Evolutionary conservation across 495 filamentous ascomycete species (phyloP).

Genomic region (Sordaria brevicollis): DNA sequence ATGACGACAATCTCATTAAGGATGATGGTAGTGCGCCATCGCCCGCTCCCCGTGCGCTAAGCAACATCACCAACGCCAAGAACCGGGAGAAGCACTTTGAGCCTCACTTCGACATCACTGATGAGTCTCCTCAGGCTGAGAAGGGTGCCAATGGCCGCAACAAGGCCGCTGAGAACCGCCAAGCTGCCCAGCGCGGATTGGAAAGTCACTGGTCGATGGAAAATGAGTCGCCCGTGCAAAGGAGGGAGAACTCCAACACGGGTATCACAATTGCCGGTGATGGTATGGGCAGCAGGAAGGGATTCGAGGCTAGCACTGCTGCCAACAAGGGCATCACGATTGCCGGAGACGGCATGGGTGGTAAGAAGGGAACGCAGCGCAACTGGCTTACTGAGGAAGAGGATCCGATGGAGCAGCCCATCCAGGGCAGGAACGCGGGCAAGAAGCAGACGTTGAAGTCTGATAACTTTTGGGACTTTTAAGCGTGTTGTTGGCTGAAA

Average conservation of each 20-base stretch:
- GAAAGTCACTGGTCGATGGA: constrained; percentile 53
- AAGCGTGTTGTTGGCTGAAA: constrained; percentile 3
- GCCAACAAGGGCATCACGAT: constrained; percentile 43
- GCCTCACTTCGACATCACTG: constrained; percentile 57
- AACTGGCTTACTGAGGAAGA: constrained; percentile 53
- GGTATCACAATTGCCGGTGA: constrained; percentile 1
- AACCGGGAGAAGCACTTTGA: constrained; percentile 65
- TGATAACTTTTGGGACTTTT: constrained; percentile 47
- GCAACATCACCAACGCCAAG: constrained; percentile 53
- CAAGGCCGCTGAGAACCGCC: constrained; percentile 37
- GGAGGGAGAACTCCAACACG: constrained; percentile 36
- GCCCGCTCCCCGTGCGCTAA: constrained; percentile 31
- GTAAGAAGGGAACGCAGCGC: constrained; percentile 48
- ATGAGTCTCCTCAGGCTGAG: constrained; percentile 41
- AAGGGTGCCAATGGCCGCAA: constrained; percentile 6
- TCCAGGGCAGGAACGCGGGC: constrained; percentile 16
- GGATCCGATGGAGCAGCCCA: constrained; percentile 28
- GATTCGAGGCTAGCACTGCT: constrained; percentile 13
- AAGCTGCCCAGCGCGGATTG: constrained; percentile 57
- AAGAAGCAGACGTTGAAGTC: constrained; percentile 27
- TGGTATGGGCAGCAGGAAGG: constrained; percentile 1
- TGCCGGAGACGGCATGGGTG: constrained; percentile 67
- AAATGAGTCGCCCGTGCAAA: constrained; percentile 47
- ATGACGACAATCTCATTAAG: constrained; percentile 61
- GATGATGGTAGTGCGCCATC: constrained; percentile 35